These are phyloP conservation scores for Anthoceros angustus DNA, from an alignment of 225 moss, liverwort and hornwort species.

Conservation along the genomic window DNA sequence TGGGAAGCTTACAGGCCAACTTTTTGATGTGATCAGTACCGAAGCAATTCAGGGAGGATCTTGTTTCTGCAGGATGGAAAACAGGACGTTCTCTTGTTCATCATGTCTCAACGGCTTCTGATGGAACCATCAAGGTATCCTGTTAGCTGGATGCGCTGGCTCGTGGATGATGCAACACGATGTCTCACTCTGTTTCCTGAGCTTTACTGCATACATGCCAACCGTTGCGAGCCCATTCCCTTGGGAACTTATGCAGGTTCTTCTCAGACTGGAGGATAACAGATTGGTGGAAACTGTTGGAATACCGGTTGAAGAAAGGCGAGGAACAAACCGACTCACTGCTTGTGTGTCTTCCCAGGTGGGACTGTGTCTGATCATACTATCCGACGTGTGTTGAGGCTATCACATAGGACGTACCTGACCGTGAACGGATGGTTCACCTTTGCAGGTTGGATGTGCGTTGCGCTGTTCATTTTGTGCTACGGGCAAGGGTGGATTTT, in stretches of 20 bases:
- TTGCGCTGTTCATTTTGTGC: constrained; percentile 91
- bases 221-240: neutral
- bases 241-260: constrained; percentile 26
- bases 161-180: neutral
- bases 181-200: neutral
- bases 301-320: constrained; percentile 65
- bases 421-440: neutral
- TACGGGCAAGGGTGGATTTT: constrained; percentile 94
- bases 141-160: neutral
- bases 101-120: constrained; percentile 63
- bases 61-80: constrained; percentile 74
- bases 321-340: constrained; percentile 55
- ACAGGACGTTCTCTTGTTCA: constrained; percentile 81
- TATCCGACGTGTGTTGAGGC: neutral
- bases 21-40: constrained; percentile 60
- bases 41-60: constrained; percentile 49
- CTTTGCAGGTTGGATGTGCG: constrained; percentile 79
- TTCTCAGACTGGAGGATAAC: constrained; percentile 69
- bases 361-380: constrained; percentile 4
- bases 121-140: constrained; percentile 84
- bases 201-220: neutral
- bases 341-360: constrained; percentile 99
- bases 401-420: neutral
- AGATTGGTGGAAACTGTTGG: constrained; percentile 94
- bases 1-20: neutral